Percentiles rank a stretch among this genome's conserved stretches.
Conservation (phyloP, 306 rosid species). For the Luffa aegyptiaca region DNA sequence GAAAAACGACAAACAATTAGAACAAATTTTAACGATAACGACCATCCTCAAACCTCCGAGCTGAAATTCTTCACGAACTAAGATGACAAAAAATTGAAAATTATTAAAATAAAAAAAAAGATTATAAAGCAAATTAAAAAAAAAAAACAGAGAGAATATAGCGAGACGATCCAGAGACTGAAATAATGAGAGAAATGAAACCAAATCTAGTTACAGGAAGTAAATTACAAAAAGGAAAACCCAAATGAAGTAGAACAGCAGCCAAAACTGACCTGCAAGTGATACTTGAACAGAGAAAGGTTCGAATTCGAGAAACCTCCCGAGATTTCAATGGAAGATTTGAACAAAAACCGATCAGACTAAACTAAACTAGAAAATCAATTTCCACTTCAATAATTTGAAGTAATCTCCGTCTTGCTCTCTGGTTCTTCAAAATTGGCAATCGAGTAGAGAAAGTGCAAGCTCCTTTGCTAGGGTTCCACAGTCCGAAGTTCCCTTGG, state of each 20-base stretch:
- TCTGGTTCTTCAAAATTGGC: neutral
- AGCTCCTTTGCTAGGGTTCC: neutral
- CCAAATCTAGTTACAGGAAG: neutral
- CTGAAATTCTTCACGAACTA: neutral
- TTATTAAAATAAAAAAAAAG: neutral
- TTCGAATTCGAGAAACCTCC: neutral
- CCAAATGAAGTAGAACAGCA: neutral
- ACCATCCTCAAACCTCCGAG: neutral
- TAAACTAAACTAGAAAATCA: neutral
- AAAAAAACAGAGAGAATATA: neutral
- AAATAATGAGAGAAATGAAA: neutral
- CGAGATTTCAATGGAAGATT: neutral
- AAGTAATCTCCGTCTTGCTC: neutral
- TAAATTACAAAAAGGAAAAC: neutral
- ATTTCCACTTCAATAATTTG: neutral
- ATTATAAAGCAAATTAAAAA: neutral
- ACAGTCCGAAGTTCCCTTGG: neutral
- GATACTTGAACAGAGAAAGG: constrained; percentile 11
- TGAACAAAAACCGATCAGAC: neutral
- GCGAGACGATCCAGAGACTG: neutral
- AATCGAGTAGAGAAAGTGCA: neutral
- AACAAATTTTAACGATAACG: neutral
- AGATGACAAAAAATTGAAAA: neutral
- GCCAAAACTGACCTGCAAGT: constrained; percentile 21
- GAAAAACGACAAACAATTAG: neutral